Evolutionary conservation across 305 asterid species (phyloP), one percentile per base, ranked within the genome.

Genomic region (Petunia hybrid): DNA sequence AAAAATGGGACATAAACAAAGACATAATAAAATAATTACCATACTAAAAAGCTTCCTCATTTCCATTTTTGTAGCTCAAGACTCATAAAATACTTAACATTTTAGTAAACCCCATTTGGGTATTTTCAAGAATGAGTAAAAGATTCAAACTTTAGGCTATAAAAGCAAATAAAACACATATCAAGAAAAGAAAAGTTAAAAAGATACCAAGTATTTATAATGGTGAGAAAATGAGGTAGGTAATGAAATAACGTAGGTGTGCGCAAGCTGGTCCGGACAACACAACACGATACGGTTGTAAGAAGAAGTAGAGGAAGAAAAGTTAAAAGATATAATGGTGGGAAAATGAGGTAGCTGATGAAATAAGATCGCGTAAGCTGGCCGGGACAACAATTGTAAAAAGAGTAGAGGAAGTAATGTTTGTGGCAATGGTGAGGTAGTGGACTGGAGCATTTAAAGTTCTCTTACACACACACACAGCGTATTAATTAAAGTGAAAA

Each of bases 1-100:
- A 59, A 76, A 41, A 69, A 92, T 70, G 48, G 92, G 90, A 78
- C 79, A 81, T 51, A 84, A 22, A 22, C 31, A 86, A 71, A 85
- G 46, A 83, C 64, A 64, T 53, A 90, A 22, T 22, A 38, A 43
- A 86, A 62, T 77, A 22, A 84, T 10, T 55, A 84, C 67, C 46
- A 81, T 84, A 78, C 83, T 70, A 53, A 87, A 85, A 42, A 87
- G 65, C 83, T 85, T 90, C 79, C 82, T 85, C 97, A 93, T 93
- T 83, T 86, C 87, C 81, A 73, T 22, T 5, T 66, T 62, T 70
- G 31, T 83, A 62, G 61, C 71, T 51, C 73, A 73, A 66, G 31
- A 4, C 45, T 12, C 56, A 83, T 67, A 87, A 82, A 71, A 67
- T 38, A 48, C 80, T 62, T 67, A 63, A 78, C 77, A 85, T 70